Percentiles rank a stretch among this genome's conserved stretches.
phyloP scores from a whole-genome alignment of 225 moss, liverwort and hornwort genomes.

The Rhytidiadelphus loreus region DNA sequence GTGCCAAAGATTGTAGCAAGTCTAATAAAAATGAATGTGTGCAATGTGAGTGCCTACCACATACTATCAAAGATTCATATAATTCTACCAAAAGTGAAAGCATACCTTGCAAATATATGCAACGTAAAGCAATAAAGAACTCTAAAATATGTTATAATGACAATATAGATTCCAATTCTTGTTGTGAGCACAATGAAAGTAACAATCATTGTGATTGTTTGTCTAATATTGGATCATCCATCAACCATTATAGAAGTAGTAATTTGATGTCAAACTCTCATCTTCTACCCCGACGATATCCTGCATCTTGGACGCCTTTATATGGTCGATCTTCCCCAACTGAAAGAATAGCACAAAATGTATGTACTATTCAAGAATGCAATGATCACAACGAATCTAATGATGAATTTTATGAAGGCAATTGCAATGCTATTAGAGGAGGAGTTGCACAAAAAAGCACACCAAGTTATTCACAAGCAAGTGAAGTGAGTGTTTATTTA shows the following conservation, averaged over 20 bases:
- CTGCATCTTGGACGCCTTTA: constrained; percentile 10
- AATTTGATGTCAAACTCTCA: not conserved
- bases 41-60: not conserved
- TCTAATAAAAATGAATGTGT: not conserved
- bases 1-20: not conserved
- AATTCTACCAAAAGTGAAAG: not conserved
- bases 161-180: not conserved
- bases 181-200: not conserved
- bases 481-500: not conserved
- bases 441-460: not conserved
- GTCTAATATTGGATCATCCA: not conserved
- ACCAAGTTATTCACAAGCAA: not conserved
- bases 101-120: not conserved
- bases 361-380: not conserved
- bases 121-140: not conserved
- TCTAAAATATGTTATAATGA: not conserved
- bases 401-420: not conserved
- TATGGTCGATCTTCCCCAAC: not conserved
- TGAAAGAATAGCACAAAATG: not conserved
- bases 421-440: constrained; percentile 9
- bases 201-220: not conserved
- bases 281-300: not conserved
- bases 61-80: not conserved
- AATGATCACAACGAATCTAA: not conserved
- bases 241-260: constrained; percentile 2